Conservation (phyloP, 495 filamentous ascomycete genomes). For the Saxophila tyrrhenica region DNA sequence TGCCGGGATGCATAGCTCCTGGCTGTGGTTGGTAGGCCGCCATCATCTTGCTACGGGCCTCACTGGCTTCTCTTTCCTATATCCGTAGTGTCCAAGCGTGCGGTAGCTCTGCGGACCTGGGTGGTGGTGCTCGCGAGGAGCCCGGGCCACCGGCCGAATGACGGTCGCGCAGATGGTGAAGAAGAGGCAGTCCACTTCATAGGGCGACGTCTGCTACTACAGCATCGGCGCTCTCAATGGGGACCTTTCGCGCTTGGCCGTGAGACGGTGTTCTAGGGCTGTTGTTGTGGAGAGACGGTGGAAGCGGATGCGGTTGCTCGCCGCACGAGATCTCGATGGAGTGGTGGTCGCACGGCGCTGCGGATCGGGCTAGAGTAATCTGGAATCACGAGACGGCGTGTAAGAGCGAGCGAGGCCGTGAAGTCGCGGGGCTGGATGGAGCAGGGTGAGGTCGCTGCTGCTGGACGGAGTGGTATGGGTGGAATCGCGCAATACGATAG, state of each 20-base stretch:
- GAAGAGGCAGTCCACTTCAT: slow-evolving; percentile 8
- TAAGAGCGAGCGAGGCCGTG: no score
- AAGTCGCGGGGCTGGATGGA: not conserved
- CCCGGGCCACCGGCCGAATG: slow-evolving; percentile 3
- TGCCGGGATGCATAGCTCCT: slow-evolving; percentile 32
- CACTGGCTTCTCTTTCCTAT: not conserved
- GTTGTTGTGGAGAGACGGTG: not conserved
- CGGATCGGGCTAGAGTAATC: not conserved
- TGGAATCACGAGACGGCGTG: not conserved
- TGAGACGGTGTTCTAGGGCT: no score
- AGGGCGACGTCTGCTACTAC: not conserved
- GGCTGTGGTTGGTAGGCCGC: slow-evolving; percentile 55
- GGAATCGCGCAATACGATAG: not conserved
- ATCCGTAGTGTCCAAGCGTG: not conserved
- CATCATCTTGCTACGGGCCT: slow-evolving; percentile 26
- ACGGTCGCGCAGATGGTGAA: slow-evolving; percentile 9
- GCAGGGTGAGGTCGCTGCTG: no score
- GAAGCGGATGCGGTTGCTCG: not conserved
- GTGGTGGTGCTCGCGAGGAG: not conserved
- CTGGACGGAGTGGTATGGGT: no score
- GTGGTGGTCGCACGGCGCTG: not conserved
- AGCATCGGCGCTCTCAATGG: not conserved
- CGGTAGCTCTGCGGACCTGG: not conserved
- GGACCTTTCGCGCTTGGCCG: not conserved
- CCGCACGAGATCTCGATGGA: not conserved